Evolutionary conservation across 2,329 filamentous ascomycete species (phyloP).

Genomic region (Lasiodiplodia citricola): DNA sequence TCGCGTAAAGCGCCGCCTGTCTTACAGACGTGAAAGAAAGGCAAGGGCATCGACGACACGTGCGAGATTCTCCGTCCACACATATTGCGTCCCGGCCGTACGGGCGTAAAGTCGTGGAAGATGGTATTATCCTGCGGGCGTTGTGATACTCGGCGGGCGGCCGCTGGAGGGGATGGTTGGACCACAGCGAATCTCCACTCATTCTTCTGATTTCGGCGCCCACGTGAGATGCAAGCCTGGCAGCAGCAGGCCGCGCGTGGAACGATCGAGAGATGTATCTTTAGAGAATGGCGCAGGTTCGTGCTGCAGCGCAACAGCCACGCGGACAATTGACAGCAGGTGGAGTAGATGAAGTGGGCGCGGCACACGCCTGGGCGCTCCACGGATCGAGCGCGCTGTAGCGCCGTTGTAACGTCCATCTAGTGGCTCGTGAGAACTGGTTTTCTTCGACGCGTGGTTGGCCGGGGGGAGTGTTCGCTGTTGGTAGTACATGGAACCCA

Average conservation of each 20-base stretch:
- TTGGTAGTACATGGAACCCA: constrained; percentile 13
- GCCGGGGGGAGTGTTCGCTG: background rate
- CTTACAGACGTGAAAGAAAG: background rate
- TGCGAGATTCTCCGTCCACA: background rate
- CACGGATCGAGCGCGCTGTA: constrained; percentile 1
- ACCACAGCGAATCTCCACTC: constrained; percentile 7
- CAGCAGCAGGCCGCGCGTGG: background rate
- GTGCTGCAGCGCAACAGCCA: background rate
- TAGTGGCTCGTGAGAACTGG: constrained; percentile 6
- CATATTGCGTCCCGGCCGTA: background rate
- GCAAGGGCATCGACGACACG: constrained; percentile 2
- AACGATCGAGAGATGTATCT: background rate
- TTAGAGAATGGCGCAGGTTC: background rate
- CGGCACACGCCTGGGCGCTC: background rate
- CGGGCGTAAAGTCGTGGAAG: background rate
- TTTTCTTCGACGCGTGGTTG: background rate
- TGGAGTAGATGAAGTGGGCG: background rate
- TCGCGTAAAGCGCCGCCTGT: constrained; percentile 18
- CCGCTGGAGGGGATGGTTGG: background rate
- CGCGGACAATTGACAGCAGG: constrained; percentile 14
- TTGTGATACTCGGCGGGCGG: constrained; percentile 1
- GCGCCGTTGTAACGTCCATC: constrained; percentile 11
- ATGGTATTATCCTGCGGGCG: background rate
- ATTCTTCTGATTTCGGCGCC: constrained; percentile 9
- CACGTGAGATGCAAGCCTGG: constrained; percentile 19